phyloP scores from a whole-genome alignment of 371 early-diverging fungal genomes.

The Mucor sp. region DNA sequence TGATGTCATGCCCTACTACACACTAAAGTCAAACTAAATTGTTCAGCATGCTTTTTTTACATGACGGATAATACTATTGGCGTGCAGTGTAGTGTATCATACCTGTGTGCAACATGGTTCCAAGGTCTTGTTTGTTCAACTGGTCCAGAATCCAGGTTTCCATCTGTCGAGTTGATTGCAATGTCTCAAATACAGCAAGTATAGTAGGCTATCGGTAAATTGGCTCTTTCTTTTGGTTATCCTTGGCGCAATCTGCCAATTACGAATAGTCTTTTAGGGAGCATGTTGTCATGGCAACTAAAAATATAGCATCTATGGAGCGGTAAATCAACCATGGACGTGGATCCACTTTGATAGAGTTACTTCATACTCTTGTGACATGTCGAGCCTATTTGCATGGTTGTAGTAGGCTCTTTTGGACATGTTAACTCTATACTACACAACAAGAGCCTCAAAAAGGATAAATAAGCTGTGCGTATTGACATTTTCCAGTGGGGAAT shows the following conservation, averaged over 20 bases:
- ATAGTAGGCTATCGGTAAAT: too few species aligned
- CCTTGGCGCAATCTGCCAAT: too few species aligned
- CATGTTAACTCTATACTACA: too few species aligned
- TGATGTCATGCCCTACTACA: too few species aligned
- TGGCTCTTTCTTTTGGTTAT: too few species aligned
- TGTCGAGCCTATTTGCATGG: too few species aligned
- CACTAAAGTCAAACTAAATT: neutral
- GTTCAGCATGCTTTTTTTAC: neutral
- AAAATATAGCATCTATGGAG: neutral
- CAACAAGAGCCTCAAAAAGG: neutral
- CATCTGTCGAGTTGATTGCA: too few species aligned
- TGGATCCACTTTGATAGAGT: too few species aligned
- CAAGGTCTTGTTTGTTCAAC: neutral
- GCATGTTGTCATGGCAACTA: neutral
- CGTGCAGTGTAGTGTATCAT: neutral
- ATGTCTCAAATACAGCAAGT: too few species aligned
- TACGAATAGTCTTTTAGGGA: neutral
- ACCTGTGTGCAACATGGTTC: neutral
- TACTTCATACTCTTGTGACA: too few species aligned
- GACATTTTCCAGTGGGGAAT: neutral
- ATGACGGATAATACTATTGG: neutral
- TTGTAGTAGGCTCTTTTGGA: too few species aligned
- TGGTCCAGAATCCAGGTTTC: too few species aligned
- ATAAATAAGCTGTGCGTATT: neutral
- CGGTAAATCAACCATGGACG: neutral